phyloP scores from a whole-genome alignment of 441 rosid species.

The Mallotus japonicus region DNA sequence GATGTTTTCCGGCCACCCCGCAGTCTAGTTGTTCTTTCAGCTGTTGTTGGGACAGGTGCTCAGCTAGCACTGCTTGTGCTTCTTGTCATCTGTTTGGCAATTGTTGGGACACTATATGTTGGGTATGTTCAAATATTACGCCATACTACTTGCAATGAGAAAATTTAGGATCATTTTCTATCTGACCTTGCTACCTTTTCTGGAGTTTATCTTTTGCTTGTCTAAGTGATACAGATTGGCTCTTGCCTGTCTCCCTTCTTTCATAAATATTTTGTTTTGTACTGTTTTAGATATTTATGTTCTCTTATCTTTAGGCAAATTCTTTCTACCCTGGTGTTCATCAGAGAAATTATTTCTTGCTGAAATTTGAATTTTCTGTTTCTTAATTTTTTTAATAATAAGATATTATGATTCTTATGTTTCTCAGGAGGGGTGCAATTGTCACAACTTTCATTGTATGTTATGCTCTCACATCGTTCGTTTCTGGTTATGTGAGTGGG shows the following conservation, averaged over 20 bases:
- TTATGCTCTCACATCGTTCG: conserved; percentile 94
- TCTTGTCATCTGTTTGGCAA: conserved; percentile 92
- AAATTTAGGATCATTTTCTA: neutral
- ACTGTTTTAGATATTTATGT: neutral
- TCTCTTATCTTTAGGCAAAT: neutral
- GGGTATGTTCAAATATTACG: conserved; percentile 59
- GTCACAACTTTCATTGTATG: conserved; percentile 95
- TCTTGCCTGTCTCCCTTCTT: neutral
- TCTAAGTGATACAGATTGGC: neutral
- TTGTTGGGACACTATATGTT: conserved; percentile 81
- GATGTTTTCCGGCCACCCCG: conserved; percentile 90
- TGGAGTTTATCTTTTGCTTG: neutral
- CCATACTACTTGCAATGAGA: conserved; percentile 7
- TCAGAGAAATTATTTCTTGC: neutral
- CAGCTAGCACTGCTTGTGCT: conserved; percentile 92
- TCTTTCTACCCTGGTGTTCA: neutral
- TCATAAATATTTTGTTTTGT: neutral
- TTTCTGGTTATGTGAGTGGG: conserved; percentile 98
- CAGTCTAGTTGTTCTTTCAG: conserved; percentile 70
- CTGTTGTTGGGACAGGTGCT: conserved; percentile 96
- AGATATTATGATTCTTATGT: conserved; percentile 11
- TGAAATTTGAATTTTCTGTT: neutral
- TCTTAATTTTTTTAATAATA: neutral
- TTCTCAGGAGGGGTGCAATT: conserved; percentile 97
- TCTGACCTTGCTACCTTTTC: neutral